A percentile compares a stretch with the other conserved stretches of the same genome.
Evolutionary conservation across 768 basidiomycete species (phyloP).

Genomic region (Epithele typhae): DNA sequence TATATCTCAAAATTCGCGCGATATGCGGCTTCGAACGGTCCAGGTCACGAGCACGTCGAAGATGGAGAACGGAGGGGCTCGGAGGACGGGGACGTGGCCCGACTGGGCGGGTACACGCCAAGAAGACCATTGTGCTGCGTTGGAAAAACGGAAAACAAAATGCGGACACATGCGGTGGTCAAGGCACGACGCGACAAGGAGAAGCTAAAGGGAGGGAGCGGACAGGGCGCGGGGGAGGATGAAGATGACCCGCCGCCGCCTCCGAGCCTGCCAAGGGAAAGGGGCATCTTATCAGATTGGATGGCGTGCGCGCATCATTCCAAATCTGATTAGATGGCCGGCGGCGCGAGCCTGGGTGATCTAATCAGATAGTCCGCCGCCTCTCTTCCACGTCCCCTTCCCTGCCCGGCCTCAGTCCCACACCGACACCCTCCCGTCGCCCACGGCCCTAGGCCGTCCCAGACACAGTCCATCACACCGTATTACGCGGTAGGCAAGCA

Average conservation of each 20-base stretch:
- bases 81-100: constrained; percentile 8
- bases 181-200: no score
- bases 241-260: neutral
- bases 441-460: neutral
- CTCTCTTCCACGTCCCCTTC: neutral
- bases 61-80: constrained; percentile 2
- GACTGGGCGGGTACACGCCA: no score
- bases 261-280: constrained; percentile 5
- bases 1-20: no score
- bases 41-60: no score
- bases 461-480: neutral
- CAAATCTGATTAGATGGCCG: constrained; percentile 5
- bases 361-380: constrained; percentile 14
- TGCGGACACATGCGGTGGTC: no score
- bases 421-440: neutral
- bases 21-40: no score
- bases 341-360: constrained; percentile 1
- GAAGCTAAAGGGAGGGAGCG: neutral
- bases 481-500: no score
- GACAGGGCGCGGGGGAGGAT: neutral
- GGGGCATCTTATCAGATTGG: constrained; percentile 14
- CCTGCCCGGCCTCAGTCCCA: neutral
- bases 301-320: neutral
- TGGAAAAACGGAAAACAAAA: no score
- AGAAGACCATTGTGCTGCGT: no score